These are phyloP conservation scores for Camellia oleifera DNA, from an alignment of 179 eudicot genomes.

Conservation along the genomic window DNA sequence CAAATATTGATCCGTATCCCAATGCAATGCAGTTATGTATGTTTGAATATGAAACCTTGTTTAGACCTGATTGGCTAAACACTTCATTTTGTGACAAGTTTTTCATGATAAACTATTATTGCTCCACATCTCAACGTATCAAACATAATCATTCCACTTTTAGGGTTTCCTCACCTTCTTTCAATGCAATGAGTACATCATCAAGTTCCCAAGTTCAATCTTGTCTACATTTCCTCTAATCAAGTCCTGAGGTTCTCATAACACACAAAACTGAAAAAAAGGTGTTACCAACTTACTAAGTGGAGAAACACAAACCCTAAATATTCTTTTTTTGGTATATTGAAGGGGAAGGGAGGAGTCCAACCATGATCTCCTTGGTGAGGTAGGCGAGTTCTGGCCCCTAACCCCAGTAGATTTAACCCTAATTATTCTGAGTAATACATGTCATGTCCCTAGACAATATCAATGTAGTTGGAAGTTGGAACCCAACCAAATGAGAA, in stretches of 20 bases:
- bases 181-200: constrained; percentile 10
- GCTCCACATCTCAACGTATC: background rate
- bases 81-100: no score
- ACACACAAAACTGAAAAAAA: background rate
- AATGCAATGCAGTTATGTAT: no score
- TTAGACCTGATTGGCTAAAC: no score
- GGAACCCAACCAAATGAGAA: background rate
- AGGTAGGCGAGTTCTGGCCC: no score
- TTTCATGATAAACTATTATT: no score
- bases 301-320: constrained; percentile 38
- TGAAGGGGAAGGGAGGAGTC: no score
- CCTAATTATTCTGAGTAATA: background rate
- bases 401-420: no score
- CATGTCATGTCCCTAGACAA: background rate
- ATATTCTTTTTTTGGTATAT: background rate
- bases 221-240: background rate
- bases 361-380: no score
- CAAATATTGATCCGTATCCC: no score
- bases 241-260: background rate
- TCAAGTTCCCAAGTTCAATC: constrained; percentile 34
- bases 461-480: background rate
- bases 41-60: no score
- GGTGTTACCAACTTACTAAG: background rate
- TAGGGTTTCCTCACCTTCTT: constrained; percentile 33
- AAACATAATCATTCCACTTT: background rate